Evolutionary conservation across 2,329 filamentous ascomycete species (phyloP), one percentile per base, ranked within the genome.

Genomic region (Aureobasidium sp.): DNA sequence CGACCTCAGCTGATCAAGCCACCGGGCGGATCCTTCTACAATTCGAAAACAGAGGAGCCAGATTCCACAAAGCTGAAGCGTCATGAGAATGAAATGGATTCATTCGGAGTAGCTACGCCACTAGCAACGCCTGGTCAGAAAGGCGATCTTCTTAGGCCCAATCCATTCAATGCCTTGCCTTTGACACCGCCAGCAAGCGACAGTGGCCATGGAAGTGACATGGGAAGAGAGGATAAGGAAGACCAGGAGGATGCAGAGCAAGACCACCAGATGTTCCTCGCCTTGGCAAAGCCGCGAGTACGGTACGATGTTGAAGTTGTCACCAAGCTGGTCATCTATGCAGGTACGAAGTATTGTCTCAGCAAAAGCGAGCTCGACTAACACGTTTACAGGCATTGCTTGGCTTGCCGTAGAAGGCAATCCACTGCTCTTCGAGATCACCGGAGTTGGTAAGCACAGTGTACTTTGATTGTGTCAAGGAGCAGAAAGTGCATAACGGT

Each of bases 261-360:
- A 44, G 75, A 74, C 30, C 75, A 73, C 67, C 89, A 95, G 71
- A 87, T 97, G 73, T 97, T 97, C 74, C 88, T 86, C 48, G 85
- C 83, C 71, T 80, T 97, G 61, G 87, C 91, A 65, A 90, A 88
- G 75, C 91, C 94, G 53, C 85, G 94, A 67, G 92, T 97, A 63
- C 82, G 92, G 68, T 99, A 97, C 71, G 94, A 99, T 75, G 93
- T 97, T n/a, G 94, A 99, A 75, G 93, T 99, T 42, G 89, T 99
- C 41, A 97, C 94, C 5, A 97, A 97, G 76, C 76, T 99, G 64
- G 89, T 99, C 68, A 91, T 99, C 29, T 99, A 99, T 77, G 83
- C 88, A 63, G 94, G 93, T 91, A 77, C 74, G 21, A 61, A 15
- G 21, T 36, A 21, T 8, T n/a, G 6, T 21, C 9, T n/a, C 5